phyloP scores from a whole-genome alignment of 495 filamentous ascomycete genomes.

The Cercophora samala region DNA sequence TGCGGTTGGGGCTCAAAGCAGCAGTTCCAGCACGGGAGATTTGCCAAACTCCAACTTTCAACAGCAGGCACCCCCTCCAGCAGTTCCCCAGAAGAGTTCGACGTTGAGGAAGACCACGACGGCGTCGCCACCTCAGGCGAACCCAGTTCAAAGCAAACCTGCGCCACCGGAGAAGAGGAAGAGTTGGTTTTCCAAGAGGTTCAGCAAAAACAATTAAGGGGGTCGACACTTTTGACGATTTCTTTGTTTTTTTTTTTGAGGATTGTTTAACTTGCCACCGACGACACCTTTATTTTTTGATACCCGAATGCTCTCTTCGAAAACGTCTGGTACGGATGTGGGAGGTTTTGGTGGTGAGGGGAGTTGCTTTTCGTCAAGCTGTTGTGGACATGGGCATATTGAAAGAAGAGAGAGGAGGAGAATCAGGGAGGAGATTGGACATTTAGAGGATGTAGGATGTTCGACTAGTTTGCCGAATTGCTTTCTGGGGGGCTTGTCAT shows the following conservation, averaged over 20 bases:
- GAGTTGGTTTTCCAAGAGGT: slow-evolving; percentile 81
- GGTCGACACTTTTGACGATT: background rate
- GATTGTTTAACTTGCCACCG: background rate
- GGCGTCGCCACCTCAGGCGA: slow-evolving; percentile 10
- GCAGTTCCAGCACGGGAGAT: slow-evolving; percentile 10
- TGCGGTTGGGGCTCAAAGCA: slow-evolving; percentile 27
- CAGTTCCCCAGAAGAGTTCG: slow-evolving; percentile 32
- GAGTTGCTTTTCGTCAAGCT: background rate
- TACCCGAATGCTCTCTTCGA: background rate
- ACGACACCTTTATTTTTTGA: background rate
- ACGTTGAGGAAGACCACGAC: slow-evolving; percentile 36
- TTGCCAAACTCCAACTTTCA: slow-evolving; percentile 14
- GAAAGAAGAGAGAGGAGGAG: background rate
- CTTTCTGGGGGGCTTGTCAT: slow-evolving; percentile 3
- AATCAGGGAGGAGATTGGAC: slow-evolving; percentile 10
- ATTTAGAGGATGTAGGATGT: slow-evolving; percentile 7
- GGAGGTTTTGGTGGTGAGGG: background rate
- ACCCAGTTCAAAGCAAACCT: slow-evolving; percentile 33
- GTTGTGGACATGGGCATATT: background rate
- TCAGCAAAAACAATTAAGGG: slow-evolving; percentile 60
- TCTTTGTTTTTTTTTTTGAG: background rate
- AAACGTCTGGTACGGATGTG: slow-evolving; percentile 3
- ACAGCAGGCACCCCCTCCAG: slow-evolving; percentile 35
- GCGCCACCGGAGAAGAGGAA: slow-evolving; percentile 66
- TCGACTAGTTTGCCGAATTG: slow-evolving; percentile 1